Percentiles rank a stretch among this genome's conserved stretches.
These are phyloP conservation scores for Colletotrichum sp. DNA, from an alignment of 2,329 filamentous ascomycete species.

Conservation along the genomic window DNA sequence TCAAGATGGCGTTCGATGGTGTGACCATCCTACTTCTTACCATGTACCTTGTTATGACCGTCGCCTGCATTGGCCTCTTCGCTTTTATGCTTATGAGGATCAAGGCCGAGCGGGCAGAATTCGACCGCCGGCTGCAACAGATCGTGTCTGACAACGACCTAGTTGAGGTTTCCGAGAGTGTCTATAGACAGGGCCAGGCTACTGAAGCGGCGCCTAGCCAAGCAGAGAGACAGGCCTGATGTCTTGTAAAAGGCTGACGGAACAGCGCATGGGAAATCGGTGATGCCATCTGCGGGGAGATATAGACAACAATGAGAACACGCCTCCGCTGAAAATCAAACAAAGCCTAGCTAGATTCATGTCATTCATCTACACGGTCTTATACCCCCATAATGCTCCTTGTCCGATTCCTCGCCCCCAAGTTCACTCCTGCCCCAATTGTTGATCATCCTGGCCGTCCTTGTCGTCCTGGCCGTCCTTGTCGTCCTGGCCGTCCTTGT, in stretches of 20 bases:
- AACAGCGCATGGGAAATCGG: not conserved
- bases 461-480: too few species aligned
- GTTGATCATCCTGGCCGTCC: not conserved
- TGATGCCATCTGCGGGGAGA: not conserved
- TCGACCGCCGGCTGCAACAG: not conserved
- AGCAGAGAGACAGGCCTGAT: not conserved
- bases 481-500: fast-evolving
- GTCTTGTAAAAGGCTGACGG: not conserved
- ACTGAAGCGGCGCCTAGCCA: not conserved
- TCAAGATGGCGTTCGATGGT: not conserved
- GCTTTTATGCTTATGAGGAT: not conserved
- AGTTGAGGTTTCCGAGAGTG: not conserved
- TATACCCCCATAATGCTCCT: not conserved
- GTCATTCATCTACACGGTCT: not conserved
- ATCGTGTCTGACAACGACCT: not conserved
- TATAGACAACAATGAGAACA: not conserved
- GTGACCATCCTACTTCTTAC: not conserved
- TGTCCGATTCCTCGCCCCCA: not conserved
- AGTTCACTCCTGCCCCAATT: not conserved
- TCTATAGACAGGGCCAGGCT: not conserved
- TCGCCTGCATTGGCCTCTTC: not conserved
- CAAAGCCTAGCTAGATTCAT: not conserved
- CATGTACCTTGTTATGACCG: not conserved
- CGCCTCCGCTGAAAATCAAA: not conserved
- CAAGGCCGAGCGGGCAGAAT: not conserved